A percentile compares a stretch with the other conserved stretches of the same genome.
phyloP scores from a whole-genome alignment of 352 stramenopile genomes.

The Blastocystis hominis region DNA sequence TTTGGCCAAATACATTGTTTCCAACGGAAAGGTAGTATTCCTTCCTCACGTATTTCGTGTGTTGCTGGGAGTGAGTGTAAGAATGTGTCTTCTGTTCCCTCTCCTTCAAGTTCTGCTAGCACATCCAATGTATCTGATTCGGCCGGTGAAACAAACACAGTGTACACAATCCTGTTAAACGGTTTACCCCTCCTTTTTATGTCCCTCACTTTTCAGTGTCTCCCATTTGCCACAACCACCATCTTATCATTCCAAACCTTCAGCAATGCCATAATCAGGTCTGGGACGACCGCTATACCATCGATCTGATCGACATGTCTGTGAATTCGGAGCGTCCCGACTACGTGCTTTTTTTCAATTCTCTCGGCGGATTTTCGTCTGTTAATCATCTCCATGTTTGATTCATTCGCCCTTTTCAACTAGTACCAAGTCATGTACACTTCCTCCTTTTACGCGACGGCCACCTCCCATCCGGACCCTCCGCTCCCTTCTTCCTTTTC shows the following conservation, averaged over 20 bases:
- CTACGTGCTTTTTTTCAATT: slow-evolving; percentile 54
- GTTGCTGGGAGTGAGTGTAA: too few relatives aligned
- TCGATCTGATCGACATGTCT: neutral
- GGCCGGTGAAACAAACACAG: neutral
- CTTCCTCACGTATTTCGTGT: neutral
- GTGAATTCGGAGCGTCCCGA: slow-evolving; percentile 28
- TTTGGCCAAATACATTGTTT: neutral
- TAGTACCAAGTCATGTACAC: slow-evolving; percentile 56
- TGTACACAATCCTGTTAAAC: slow-evolving; percentile 44
- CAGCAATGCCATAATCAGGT: slow-evolving; percentile 38
- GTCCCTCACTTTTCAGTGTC: neutral
- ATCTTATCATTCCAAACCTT: slow-evolving; percentile 38
- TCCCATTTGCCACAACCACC: slow-evolving; percentile 51
- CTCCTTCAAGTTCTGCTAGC: too few relatives aligned
- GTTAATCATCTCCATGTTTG: slow-evolving; percentile 48
- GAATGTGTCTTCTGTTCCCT: too few relatives aligned
- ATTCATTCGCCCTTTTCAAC: neutral
- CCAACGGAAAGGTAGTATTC: slow-evolving; percentile 15
- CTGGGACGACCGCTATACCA: neutral
- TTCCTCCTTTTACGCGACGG: slow-evolving; percentile 43
- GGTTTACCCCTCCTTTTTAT: neutral
- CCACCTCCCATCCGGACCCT: neutral
- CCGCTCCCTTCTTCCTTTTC: neutral
- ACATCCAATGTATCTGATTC: too few relatives aligned
- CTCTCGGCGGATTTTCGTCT: slow-evolving; percentile 22